Base-by-base conservation (phyloP, 2,329 filamentous ascomycete species). In the Clonostachys solani region DNA sequence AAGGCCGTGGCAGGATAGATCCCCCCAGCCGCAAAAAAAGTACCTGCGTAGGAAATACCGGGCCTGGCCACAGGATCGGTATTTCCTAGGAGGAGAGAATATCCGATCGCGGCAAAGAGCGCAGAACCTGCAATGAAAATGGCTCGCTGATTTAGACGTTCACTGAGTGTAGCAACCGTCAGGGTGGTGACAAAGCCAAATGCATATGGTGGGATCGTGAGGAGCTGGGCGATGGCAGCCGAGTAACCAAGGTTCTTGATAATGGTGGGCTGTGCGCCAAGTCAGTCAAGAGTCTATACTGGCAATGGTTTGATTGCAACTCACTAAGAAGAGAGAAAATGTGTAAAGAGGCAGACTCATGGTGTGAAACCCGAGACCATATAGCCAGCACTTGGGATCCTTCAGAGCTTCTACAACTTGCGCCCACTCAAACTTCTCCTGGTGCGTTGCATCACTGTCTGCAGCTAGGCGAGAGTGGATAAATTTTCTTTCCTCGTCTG, bases 1-100 rank as follows among this genome's bases (percentile, higher is more conserved):
- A 92, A 92, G 0, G 88, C 72, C 48, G 94, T 86, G 33, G 81
- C 83, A 0, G 89, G 88, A 54, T 92, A 94, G 47, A 94, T 91
- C 2, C 87, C 86, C 48, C 88, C 77, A 0, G 89, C 86, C 0
- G 81, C 86, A 1, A 95, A 69, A 63, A 92, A 95, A 0, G 84
- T 84, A 0, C 86, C 89, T 0, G 80, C 86, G 54, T 95, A 95
- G 12, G 81, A 73, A 0, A 82, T 81, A 2, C 72, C 72, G 2
- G 82, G 73, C 13, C 82, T 63, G 1, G 85, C 85, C 4, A 83
- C 70, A 1, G 64, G 56, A 4, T 48, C 84, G 82, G 5, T 56
- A 53, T 49, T 78, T 3, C 74, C 72, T 34, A 84, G 76, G 62
- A 81, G 85, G 69, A 82, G 77, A 19, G 78, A 67, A 48, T 81